Base-by-base conservation (phyloP, 495 filamentous ascomycete genomes). In the Hyaloscypha hepaticicola region DNA sequence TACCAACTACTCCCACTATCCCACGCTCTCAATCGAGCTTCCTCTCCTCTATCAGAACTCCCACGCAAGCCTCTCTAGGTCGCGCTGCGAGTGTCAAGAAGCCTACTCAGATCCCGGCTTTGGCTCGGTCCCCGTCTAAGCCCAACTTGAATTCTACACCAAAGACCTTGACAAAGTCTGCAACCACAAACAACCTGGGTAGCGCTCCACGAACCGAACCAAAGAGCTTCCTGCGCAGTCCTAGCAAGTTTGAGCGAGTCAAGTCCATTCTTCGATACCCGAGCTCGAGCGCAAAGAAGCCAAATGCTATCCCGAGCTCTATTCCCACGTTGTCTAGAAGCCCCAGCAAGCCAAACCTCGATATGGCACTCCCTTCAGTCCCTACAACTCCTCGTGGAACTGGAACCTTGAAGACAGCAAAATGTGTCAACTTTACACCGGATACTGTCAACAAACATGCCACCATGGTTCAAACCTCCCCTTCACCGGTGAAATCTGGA, bases 1-100 rank as follows among this genome's bases (percentile, higher is more conserved):
- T 76, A 34, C 77, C 72, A 69, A 77, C 71, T 48, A 73, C 61
- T 69, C 65, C 65, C 33, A 69, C 72, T 58, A 57, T 74, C 41
- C 19, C 58, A 71, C 33, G 63, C 65, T 11, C 67, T 78, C 66
- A 77, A 74, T 66, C 57, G 79, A 75, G 29, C 63, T 66, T 79
- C 7, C 61, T 70, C 31, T 71, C 73, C 24, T 84, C 83, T 19
- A 74, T 93, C 52, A 84, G 87, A 76, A 94, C 90, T 1, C 93
- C 92, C 0, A 96, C 91, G 33, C 90, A 89, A 69, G 79, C 91
- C n/a, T 92, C 90, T 0, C 71, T 90, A 49, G 85, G 88, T 25
- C 88, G 91, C 24, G 74, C 80, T 41, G 72, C 76, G 58, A 91
- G 82, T 69, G 72, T 82, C 55, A 93, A 88, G 76, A 58, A 60